A percentile compares a stretch with the other conserved stretches of the same genome.
phyloP scores from a whole-genome alignment of 1,284 basidiomycete genomes.

The Austropuccinia psidii region DNA sequence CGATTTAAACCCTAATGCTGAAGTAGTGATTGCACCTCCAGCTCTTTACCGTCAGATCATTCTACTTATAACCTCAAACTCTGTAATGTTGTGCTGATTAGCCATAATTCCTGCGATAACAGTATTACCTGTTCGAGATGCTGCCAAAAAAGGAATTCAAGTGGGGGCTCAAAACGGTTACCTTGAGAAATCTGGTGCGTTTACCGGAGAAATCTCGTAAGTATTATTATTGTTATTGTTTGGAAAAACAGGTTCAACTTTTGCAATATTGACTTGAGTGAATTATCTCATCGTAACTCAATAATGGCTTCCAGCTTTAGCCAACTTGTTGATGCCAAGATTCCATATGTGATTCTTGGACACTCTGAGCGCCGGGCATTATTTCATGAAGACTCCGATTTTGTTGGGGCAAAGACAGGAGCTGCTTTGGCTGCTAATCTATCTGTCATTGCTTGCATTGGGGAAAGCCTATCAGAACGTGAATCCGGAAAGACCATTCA shows the following conservation, averaged over 20 bases:
- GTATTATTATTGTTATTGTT: slow-evolving; percentile 38
- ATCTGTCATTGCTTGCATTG: slow-evolving; percentile 89
- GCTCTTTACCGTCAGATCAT: slow-evolving; percentile 60
- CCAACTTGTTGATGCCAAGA: slow-evolving; percentile 73
- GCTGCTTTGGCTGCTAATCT: slow-evolving; percentile 65
- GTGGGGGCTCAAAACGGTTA: slow-evolving; percentile 90
- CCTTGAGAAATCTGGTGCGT: slow-evolving; percentile 76
- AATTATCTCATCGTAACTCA: neutral
- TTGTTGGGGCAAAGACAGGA: slow-evolving; percentile 79
- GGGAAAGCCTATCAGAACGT: slow-evolving; percentile 84
- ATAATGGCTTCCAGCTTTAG: slow-evolving; percentile 49
- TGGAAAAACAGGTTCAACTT: neutral
- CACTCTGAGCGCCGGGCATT: slow-evolving; percentile 93
- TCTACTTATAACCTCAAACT: slow-evolving; percentile 53
- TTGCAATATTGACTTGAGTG: neutral
- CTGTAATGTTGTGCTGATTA: neutral
- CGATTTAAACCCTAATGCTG: slow-evolving; percentile 63
- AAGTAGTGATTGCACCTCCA: slow-evolving; percentile 88
- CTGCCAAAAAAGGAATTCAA: slow-evolving; percentile 51
- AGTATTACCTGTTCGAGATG: slow-evolving; percentile 5
- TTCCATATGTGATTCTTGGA: slow-evolving; percentile 92
- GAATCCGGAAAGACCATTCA: slow-evolving; percentile 69
- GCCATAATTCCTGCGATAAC: neutral
- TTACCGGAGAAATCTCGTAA: slow-evolving; percentile 87
- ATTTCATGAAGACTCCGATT: slow-evolving; percentile 77